Conservation (phyloP, 2,329 filamentous ascomycete species). For the Neocucurbitaria cava region DNA sequence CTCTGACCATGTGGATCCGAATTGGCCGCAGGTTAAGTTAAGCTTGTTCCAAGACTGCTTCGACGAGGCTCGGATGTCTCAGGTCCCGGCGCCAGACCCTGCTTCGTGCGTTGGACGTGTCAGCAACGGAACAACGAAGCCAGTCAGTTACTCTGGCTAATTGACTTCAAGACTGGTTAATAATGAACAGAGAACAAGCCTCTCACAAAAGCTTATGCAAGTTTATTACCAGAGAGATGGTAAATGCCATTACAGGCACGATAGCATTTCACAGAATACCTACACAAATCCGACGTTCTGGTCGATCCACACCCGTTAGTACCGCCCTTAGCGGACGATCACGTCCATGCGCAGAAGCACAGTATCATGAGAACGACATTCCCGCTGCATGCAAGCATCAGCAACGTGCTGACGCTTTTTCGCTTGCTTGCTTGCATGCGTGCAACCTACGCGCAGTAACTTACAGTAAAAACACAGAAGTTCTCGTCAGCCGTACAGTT, state of each 20-base stretch:
- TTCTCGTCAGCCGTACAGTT: background rate
- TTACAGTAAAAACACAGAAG: background rate
- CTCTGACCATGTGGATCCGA: constrained; percentile 7
- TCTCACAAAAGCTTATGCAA: background rate
- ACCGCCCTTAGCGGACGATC: constrained; percentile 19
- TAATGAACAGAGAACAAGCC: background rate
- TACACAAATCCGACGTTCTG: constrained; percentile 12
- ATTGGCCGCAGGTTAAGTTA: constrained; percentile 34
- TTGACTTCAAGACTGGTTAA: background rate
- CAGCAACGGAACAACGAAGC: constrained; percentile 12
- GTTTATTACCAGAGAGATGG: background rate
- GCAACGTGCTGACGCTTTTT: background rate
- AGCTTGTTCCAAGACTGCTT: constrained; percentile 43
- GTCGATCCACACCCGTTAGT: constrained; percentile 19
- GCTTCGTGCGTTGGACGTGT: constrained; percentile 26
- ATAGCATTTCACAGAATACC: background rate
- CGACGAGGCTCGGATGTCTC: constrained; percentile 39
- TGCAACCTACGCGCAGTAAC: background rate
- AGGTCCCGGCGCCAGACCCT: constrained; percentile 39
- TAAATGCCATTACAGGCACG: background rate
- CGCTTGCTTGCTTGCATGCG: too few relatives aligned
- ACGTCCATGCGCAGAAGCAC: background rate
- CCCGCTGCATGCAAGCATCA: background rate
- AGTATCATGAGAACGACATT: background rate
- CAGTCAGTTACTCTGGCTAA: background rate